Conservation (phyloP, 805 yeast genomes). For the Maudiozyma pseudohumilis region DNA sequence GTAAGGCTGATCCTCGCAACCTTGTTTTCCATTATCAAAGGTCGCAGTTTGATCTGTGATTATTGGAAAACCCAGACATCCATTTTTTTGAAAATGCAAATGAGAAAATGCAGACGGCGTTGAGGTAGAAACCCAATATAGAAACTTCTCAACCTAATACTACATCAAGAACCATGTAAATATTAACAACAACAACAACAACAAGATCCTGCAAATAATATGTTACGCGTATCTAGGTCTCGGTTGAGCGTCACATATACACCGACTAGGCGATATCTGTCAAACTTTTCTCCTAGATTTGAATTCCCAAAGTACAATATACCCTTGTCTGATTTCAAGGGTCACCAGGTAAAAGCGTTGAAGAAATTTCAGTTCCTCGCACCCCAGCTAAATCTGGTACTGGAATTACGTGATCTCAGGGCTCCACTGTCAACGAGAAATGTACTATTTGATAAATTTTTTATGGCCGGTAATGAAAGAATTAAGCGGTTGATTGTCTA, state of each 20-base stretch:
- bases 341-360: slow-evolving; percentile 80
- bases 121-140: no score
- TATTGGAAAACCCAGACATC: background rate
- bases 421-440: slow-evolving; percentile 84
- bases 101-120: no score
- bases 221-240: no score
- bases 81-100: no score
- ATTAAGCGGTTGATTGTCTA: slow-evolving; percentile 41
- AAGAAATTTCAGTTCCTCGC: slow-evolving; percentile 54
- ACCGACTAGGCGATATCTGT: no score
- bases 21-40: slow-evolving; percentile 1
- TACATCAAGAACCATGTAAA: no score
- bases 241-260: no score
- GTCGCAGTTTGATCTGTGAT: background rate
- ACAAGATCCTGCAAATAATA: no score
- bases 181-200: no score
- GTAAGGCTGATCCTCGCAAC: slow-evolving; percentile 3
- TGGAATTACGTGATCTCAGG: slow-evolving; percentile 81
- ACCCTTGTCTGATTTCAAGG: slow-evolving; percentile 70
- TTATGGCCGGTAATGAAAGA: slow-evolving; percentile 35
- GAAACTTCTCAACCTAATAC: no score
- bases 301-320: slow-evolving; percentile 68
- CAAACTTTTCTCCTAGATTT: slow-evolving; percentile 51
- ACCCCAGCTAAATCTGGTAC: slow-evolving; percentile 69
- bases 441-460: slow-evolving; percentile 59